Conservation (phyloP, 306 rosid species). For the Malus sieversii region DNA sequence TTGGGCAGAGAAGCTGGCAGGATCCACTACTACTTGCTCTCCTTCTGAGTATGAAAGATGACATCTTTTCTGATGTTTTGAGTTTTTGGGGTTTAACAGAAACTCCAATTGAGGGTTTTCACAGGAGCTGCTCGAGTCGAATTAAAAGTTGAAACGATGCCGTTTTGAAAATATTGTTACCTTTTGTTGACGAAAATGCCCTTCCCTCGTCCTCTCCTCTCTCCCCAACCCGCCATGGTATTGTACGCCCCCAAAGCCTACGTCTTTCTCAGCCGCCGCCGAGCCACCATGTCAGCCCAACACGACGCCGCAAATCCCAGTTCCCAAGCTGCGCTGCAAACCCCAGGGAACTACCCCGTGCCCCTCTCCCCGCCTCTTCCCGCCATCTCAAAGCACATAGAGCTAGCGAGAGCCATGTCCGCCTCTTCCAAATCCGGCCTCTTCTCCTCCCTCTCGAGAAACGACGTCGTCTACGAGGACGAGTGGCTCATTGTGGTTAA, state of each 20-base stretch:
- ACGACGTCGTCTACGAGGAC: slow-evolving; percentile 52
- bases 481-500: slow-evolving; percentile 64
- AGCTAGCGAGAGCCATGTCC: slow-evolving; percentile 58
- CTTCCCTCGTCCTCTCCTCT: neutral
- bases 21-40: slow-evolving; percentile 16
- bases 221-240: slow-evolving; percentile 1
- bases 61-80: slow-evolving; percentile 20
- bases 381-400: slow-evolving; percentile 58
- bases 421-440: slow-evolving; percentile 63
- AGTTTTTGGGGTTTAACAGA: slow-evolving; percentile 1
- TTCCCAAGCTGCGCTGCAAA: slow-evolving; percentile 27
- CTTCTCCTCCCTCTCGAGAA: slow-evolving; percentile 35
- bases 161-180: neutral
- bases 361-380: slow-evolving; percentile 76
- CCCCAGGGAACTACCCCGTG: slow-evolving; percentile 38
- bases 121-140: neutral
- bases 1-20: neutral
- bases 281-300: slow-evolving; percentile 31
- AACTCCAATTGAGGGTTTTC: neutral
- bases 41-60: slow-evolving; percentile 18
- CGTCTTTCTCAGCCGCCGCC: slow-evolving; percentile 2
- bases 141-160: no score
- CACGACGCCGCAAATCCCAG: slow-evolving; percentile 5
- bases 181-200: slow-evolving; percentile 7
- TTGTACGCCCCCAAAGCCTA: slow-evolving; percentile 11